Conservation (phyloP, 2,329 filamentous ascomycete genomes). For the Nigrospora osmanthi region DNA sequence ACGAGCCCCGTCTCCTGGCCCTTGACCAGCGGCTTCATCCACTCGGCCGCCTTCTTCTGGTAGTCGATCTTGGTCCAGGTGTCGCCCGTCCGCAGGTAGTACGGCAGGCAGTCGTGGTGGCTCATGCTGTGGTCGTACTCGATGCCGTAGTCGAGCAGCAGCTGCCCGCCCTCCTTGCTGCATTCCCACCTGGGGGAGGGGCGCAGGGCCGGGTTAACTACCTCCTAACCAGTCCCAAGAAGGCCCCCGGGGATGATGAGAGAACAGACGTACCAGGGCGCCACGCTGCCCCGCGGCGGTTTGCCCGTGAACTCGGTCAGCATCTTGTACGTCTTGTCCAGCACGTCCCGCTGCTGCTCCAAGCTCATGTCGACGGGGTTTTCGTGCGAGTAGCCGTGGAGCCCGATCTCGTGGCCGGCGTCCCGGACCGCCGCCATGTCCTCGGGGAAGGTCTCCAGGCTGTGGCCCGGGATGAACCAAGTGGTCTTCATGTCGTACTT, state of each 20-base stretch:
- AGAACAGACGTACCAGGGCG: conserved; percentile 45
- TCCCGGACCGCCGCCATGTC: conserved; percentile 55
- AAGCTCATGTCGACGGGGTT: conserved; percentile 65
- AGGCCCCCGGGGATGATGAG: too few relatives aligned
- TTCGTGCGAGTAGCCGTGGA: conserved; percentile 68
- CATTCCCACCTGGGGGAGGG: conserved; percentile 52
- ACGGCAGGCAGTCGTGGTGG: conserved; percentile 57
- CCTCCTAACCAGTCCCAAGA: too few relatives aligned
- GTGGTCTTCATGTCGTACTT: conserved; percentile 46
- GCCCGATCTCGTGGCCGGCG: conserved; percentile 50
- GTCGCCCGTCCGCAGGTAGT: conserved; percentile 57
- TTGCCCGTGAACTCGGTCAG: conserved; percentile 66
- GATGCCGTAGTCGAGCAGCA: conserved; percentile 58
- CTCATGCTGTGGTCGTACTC: conserved; percentile 64
- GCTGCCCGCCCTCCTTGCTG: conserved; percentile 56
- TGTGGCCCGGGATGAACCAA: conserved; percentile 38
- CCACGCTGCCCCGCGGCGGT: conserved; percentile 63
- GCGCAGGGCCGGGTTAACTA: not conserved
- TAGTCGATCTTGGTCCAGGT: conserved; percentile 64
- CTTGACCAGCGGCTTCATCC: conserved; percentile 58
- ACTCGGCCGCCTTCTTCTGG: conserved; percentile 48
- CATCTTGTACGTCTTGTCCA: conserved; percentile 66
- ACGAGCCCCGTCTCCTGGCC: conserved; percentile 55
- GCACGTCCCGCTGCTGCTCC: conserved; percentile 67
- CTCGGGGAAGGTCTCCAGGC: conserved; percentile 58